These are phyloP conservation scores for Fistulinella prunicolor DNA, from an alignment of 768 basidiomycete species.

Conservation along the genomic window DNA sequence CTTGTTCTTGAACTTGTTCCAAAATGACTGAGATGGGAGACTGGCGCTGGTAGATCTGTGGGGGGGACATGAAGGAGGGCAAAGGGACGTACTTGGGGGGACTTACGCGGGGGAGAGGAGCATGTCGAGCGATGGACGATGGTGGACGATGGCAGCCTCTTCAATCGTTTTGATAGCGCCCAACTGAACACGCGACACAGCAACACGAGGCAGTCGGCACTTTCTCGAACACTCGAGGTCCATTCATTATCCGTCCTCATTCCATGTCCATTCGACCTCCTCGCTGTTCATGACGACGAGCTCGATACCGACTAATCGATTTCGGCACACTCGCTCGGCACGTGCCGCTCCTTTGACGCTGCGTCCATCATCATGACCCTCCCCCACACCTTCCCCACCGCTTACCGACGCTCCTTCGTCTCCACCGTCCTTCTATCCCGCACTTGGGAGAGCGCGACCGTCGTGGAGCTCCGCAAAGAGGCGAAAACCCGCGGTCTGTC, in stretches of 20 bases:
- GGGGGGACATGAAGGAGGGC: conserved; percentile 34
- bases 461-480: conserved; percentile 50
- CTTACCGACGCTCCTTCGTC: conserved; percentile 39
- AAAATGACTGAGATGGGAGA: conserved; percentile 47
- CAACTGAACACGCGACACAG: conserved; percentile 46
- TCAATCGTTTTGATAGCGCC: conserved; percentile 21
- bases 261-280: no score
- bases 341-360: no score
- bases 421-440: conserved; percentile 56
- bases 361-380: no score
- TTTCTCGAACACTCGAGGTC: neutral
- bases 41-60: conserved; percentile 65
- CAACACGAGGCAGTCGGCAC: conserved; percentile 53
- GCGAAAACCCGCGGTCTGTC: conserved; percentile 55
- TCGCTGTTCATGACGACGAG: conserved; percentile 6
- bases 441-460: conserved; percentile 52
- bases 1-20: conserved; percentile 65
- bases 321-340: no score
- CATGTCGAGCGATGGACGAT: conserved; percentile 44
- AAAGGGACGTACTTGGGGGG: conserved; percentile 18
- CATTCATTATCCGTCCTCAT: no score
- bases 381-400: conserved; percentile 4
- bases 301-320: neutral
- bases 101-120: conserved; percentile 79
- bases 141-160: conserved; percentile 24